phyloP scores from a whole-genome alignment of 768 basidiomycete species.

The Scleroderma citrinum region DNA sequence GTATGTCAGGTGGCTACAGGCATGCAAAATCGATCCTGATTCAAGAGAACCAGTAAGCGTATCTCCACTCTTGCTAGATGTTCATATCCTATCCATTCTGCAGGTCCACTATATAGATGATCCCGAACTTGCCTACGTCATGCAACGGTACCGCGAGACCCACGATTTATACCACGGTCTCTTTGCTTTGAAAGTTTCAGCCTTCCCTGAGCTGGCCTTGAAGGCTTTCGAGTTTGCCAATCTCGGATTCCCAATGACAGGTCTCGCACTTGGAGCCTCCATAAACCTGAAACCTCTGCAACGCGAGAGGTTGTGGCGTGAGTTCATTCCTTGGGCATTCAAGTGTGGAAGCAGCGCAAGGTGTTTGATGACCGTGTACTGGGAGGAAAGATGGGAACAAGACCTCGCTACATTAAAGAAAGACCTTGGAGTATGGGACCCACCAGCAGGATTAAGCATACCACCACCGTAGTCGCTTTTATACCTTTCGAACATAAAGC shows the following conservation, averaged over 20 bases:
- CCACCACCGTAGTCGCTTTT: not conserved
- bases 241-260: constrained; percentile 83
- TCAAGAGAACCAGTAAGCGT: constrained; percentile 77
- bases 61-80: not conserved
- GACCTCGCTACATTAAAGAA: constrained; percentile 74
- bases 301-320: constrained; percentile 55
- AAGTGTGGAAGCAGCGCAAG: constrained; percentile 69
- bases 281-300: constrained; percentile 33
- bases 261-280: constrained; percentile 59
- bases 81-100: constrained; percentile 4
- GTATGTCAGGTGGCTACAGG: constrained; percentile 86
- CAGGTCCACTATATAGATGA: constrained; percentile 94
- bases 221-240: constrained; percentile 95
- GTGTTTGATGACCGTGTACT: constrained; percentile 86
- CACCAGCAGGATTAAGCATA: constrained; percentile 19
- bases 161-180: constrained; percentile 98
- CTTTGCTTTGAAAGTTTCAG: constrained; percentile 80
- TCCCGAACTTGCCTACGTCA: constrained; percentile 93
- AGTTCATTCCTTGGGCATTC: constrained; percentile 92
- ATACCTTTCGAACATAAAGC: too few species aligned
- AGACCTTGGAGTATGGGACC: constrained; percentile 82
- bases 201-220: constrained; percentile 87
- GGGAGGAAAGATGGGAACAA: constrained; percentile 93
- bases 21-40: constrained; percentile 88
- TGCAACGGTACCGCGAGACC: constrained; percentile 96